Conservation (phyloP, 2,329 filamentous ascomycete species). For the Alternaria sp. region DNA sequence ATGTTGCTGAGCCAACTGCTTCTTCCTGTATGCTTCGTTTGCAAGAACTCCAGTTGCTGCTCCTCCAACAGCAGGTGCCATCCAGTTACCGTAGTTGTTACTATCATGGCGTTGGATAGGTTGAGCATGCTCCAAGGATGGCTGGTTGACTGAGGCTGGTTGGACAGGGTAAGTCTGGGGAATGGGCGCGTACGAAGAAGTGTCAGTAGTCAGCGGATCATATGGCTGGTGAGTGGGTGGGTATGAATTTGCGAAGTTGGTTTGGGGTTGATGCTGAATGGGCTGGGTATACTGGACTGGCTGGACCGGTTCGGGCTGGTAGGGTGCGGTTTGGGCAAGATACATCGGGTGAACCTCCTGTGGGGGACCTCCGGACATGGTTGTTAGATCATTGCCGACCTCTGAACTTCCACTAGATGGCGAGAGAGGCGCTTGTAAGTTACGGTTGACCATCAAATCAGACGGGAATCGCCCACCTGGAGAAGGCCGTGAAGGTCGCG, state of each 20-base stretch:
- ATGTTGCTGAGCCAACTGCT: conserved; percentile 38
- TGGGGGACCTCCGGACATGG: conserved; percentile 64
- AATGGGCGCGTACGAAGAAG: conserved; percentile 4
- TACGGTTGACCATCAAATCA: conserved; percentile 86
- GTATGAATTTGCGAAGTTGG: conserved; percentile 28
- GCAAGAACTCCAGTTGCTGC: conserved; percentile 53
- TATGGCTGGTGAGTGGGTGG: conserved; percentile 24
- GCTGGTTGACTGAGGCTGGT: background rate
- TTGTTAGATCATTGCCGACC: conserved; percentile 67
- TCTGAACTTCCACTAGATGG: conserved; percentile 83
- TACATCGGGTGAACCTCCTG: conserved; percentile 48
- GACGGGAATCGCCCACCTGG: conserved; percentile 97
- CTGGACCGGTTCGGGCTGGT: conserved; percentile 29
- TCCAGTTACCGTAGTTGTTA: conserved; percentile 62
- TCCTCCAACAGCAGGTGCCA: conserved; percentile 60
- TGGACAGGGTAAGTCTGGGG: conserved; percentile 9
- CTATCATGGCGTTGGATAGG: conserved; percentile 48
- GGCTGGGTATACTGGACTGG: conserved; percentile 11
- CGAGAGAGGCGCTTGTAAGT: conserved; percentile 80
- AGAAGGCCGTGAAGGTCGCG: conserved; percentile 72
- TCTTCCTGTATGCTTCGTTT: conserved; percentile 42
- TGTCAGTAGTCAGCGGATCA: conserved; percentile 1
- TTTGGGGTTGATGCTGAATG: conserved; percentile 23
- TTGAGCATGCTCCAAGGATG: conserved; percentile 10
- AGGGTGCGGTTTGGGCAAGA: conserved; percentile 24